phyloP scores from a whole-genome alignment of 2,329 filamentous ascomycete genomes.

The Trichoderma harzianum region DNA sequence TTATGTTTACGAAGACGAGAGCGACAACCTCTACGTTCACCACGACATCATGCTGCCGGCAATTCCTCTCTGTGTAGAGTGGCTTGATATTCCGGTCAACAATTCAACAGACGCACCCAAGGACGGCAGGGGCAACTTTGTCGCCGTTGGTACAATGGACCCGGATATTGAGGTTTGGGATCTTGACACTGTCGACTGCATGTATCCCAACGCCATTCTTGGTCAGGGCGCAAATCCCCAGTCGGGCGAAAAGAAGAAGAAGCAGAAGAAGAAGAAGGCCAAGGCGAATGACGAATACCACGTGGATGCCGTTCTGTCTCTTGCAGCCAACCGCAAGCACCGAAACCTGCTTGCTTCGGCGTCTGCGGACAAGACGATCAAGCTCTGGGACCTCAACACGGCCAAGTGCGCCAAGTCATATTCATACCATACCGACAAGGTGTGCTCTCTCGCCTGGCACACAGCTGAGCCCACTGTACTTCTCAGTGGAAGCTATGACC shows the following conservation, averaged over 20 bases:
- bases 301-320: constrained; percentile 86
- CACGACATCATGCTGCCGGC: constrained; percentile 99
- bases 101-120: constrained; percentile 57
- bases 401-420: constrained; percentile 94
- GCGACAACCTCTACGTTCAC: constrained; percentile 97
- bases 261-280: constrained; percentile 88
- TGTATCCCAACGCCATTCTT: constrained; percentile 96
- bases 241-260: constrained; percentile 59
- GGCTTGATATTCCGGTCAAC: constrained; percentile 88
- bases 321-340: constrained; percentile 90
- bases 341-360: constrained; percentile 91
- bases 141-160: constrained; percentile 94
- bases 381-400: constrained; percentile 95
- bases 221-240: constrained; percentile 64
- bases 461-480: constrained; percentile 80
- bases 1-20: constrained; percentile 93
- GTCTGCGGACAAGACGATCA: constrained; percentile 94
- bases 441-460: constrained; percentile 95
- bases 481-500: constrained; percentile 90
- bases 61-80: constrained; percentile 92
- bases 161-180: constrained; percentile 99
- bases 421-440: constrained; percentile 93
- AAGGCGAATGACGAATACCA: constrained; percentile 89
- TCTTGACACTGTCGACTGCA: constrained; percentile 90
- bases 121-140: constrained; percentile 78